These are phyloP conservation scores for Cinnamomum micranthum DNA, from an alignment of 164 flowering plant species.

Conservation along the genomic window DNA sequence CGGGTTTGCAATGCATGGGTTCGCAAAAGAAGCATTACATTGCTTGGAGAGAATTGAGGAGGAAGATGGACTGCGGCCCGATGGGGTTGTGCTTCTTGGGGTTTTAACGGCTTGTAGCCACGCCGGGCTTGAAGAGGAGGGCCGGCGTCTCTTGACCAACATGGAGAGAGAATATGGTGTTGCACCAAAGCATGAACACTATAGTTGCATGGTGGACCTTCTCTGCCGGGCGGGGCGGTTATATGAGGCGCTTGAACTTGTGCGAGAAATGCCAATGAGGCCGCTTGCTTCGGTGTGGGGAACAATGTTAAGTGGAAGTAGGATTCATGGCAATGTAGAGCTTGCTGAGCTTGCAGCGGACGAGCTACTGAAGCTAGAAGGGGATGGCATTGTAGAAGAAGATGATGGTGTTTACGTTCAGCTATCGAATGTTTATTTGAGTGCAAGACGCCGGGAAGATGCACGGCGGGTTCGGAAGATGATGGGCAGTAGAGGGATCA, in stretches of 20 bases:
- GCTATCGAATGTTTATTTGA: slow-evolving; percentile 39
- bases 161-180: slow-evolving; percentile 35
- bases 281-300: slow-evolving; percentile 58
- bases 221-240: slow-evolving; percentile 43
- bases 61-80: slow-evolving; percentile 33
- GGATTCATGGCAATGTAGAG: slow-evolving; percentile 28
- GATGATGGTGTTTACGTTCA: slow-evolving; percentile 43
- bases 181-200: slow-evolving; percentile 40
- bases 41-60: slow-evolving; percentile 31
- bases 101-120: slow-evolving; percentile 42
- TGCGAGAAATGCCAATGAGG: slow-evolving; percentile 44
- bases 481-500: slow-evolving; percentile 40
- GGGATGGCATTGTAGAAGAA: slow-evolving; percentile 20
- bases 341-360: slow-evolving; percentile 41
- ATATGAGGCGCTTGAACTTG: slow-evolving; percentile 31
- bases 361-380: slow-evolving; percentile 28
- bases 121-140: slow-evolving; percentile 33
- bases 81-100: slow-evolving; percentile 40
- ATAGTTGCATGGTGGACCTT: slow-evolving; percentile 48
- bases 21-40: slow-evolving; percentile 21
- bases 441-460: slow-evolving; percentile 31
- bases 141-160: slow-evolving; percentile 23
- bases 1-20: slow-evolving; percentile 36
- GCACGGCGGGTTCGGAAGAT: slow-evolving; percentile 34
- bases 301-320: slow-evolving; percentile 37